Evolutionary conservation across 352 stramenopile species (phyloP), one percentile per base, ranked within the genome.

Genomic region (Bremia lactucae): DNA sequence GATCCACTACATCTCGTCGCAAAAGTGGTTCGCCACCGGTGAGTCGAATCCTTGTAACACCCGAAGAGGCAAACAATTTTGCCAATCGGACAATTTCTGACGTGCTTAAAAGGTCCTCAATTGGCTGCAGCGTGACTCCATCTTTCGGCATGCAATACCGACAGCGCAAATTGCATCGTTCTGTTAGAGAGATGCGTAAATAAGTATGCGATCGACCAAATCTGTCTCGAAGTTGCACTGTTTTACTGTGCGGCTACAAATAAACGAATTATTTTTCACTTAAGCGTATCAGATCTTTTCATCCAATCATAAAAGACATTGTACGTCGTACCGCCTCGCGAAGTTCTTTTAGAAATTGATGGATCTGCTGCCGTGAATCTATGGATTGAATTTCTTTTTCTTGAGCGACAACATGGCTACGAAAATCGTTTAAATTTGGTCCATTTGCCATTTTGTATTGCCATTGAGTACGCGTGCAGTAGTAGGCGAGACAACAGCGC

Each of bases 111-210:
- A 96, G 52, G 15, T 88, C 62, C 16, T 68, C 62, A 5, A 54
- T 20, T 1, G 87, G 75, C 49, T 94, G 85, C 22, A 98, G 53
- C 0, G 71, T 52, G 6, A 98, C 87, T 20, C 94, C 94, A 13
- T 98, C 82, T 42, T 84, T 78, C 0, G 95, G 95, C 95, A 98
- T 98, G 53, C 95, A 98, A 61, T 98, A 98, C 9, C 76, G 70
- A 65, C 95, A 98, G 22, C 93, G 67, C 34, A 98, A 69, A 66
- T 98, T 98, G 64, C 95, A 98, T 20, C 89, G 80, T 65, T 98
- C 93, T 0, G 89, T 95, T 23, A 98, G 59, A 23, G 90, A 98
- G 42, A 98, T 96, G 34, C 95, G 79, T 31, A 98, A 55, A 65
- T 98, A 98, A 38, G 76, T 94, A 63, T 98, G 95, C 21, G 72